These are phyloP conservation scores for Fusarium sp. DNA, from an alignment of 2,329 filamentous ascomycete genomes.

Conservation along the genomic window DNA sequence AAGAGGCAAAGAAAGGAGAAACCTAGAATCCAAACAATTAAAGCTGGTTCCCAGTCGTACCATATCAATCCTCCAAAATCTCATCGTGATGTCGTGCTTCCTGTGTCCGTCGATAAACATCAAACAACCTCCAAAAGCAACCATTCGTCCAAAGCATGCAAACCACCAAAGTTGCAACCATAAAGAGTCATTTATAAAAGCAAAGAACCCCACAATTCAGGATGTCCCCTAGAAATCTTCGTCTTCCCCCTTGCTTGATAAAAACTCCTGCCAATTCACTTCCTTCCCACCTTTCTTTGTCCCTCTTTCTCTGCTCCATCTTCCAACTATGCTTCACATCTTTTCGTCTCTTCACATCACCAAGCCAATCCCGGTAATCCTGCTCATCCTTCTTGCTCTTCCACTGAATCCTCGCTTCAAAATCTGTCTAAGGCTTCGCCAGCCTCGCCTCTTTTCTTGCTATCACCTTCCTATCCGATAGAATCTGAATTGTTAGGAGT, in stretches of 20 bases:
- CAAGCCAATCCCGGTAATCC: background rate
- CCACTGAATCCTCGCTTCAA: background rate
- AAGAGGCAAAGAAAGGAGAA: background rate
- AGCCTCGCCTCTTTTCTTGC: background rate
- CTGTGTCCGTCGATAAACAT: background rate
- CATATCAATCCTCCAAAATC: background rate
- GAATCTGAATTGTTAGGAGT: accelerated
- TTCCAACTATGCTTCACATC: accelerated
- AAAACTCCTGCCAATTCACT: background rate
- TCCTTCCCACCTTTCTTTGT: background rate
- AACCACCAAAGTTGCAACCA: background rate
- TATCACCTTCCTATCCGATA: accelerated
- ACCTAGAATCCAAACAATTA: accelerated
- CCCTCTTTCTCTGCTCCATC: background rate
- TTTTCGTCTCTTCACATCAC: background rate
- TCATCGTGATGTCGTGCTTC: background rate
- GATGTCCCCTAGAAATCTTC: background rate
- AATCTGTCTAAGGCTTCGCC: background rate
- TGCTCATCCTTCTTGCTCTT: background rate
- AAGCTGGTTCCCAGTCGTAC: accelerated
- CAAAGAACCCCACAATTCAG: background rate
- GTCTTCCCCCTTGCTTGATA: background rate
- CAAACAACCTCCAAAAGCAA: background rate
- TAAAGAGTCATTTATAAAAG: accelerated
- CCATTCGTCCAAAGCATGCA: background rate